Base-by-base conservation (phyloP, 129 eudicot species). In the Chrysanthemum makinoi region DNA sequence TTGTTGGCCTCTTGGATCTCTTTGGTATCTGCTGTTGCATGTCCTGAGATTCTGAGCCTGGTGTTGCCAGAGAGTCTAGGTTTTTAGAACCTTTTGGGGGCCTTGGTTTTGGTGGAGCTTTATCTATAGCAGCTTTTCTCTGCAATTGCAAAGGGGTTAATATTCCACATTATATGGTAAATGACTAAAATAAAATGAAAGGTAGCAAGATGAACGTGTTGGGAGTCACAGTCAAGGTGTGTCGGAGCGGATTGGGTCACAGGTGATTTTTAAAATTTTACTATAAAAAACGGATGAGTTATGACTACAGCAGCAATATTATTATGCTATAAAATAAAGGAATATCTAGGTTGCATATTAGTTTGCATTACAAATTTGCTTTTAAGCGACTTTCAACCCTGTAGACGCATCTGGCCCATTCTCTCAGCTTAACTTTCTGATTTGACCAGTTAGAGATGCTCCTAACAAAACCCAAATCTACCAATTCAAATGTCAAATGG, bases 1-100 rank as follows among this genome's bases (percentile, higher is more conserved):
- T 92, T 51, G 96, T 92, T 9, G 96, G 95, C 60, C 98, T 86
- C 82, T 86, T 91, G 19, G 68, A 80, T 69, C 97, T 84, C 85
- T 86, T 91, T 19, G 96, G 86, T 79, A 80, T 80, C 67, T 82
- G 90, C 17, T 65, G 85, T 51, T 26, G 75, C 3, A 58, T n/a
- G 66, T 82, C 90, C 59, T 82, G 84, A 4, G 64, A 52, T 65
- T 80, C 91, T 26, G 73, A 35, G 18, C 77, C 75, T 59, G 74
- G 30, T 26, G 80, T 13, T 13, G 68, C 79, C 50, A 75, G 60
- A 18, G 90, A 67, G 33, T 82, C 85, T 0, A 49, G 54, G 6
- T 57, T 75, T 79, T 83, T 83, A 13, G 83, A 43, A 53, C 73
- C 80, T 69, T 83, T 87, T 69, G 81, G 74, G 20, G 87, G 69